Conservation (phyloP, 1,284 basidiomycete genomes). For the Prillingera fragicola region DNA sequence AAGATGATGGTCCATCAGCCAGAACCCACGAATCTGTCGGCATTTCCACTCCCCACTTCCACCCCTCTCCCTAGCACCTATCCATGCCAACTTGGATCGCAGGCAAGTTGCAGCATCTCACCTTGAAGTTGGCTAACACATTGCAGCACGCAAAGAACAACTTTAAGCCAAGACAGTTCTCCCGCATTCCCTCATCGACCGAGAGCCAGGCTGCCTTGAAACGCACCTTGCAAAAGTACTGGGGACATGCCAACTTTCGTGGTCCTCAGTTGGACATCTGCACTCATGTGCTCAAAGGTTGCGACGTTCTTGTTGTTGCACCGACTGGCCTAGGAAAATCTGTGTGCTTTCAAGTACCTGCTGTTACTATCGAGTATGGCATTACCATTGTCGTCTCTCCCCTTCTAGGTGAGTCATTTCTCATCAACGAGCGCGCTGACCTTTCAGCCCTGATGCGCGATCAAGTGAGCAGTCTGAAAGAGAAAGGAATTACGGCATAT, state of each 20-base stretch:
- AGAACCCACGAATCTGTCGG: slow-evolving; percentile 2
- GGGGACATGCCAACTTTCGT: slow-evolving; percentile 62
- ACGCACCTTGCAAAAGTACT: slow-evolving; percentile 48
- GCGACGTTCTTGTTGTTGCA: slow-evolving; percentile 74
- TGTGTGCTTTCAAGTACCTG: slow-evolving; percentile 81
- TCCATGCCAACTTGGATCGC: slow-evolving; percentile 15
- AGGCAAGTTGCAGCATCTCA: slow-evolving; percentile 21
- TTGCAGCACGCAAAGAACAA: slow-evolving; percentile 30
- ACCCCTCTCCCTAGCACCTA: slow-evolving; percentile 3
- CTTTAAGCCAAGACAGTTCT: slow-evolving; percentile 31
- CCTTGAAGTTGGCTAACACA: too few species aligned
- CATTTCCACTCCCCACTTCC: slow-evolving; percentile 8
- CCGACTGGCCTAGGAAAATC: slow-evolving; percentile 83
- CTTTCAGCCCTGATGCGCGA: slow-evolving; percentile 71
- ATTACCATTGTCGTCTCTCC: slow-evolving; percentile 75
- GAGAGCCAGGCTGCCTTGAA: slow-evolving; percentile 32
- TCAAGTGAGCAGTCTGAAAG: slow-evolving; percentile 62
- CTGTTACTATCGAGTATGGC: slow-evolving; percentile 63
- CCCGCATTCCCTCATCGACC: slow-evolving; percentile 35
- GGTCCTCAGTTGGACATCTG: slow-evolving; percentile 73
- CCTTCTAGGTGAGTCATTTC: slow-evolving; percentile 61
- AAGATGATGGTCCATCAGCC: too few species aligned
- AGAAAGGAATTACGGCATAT: slow-evolving; percentile 57
- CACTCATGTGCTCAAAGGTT: slow-evolving; percentile 60
- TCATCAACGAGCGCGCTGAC: not conserved